Base-by-base conservation (phyloP, 2,329 filamentous ascomycete genomes). In the Sporothrix sp. region DNA sequence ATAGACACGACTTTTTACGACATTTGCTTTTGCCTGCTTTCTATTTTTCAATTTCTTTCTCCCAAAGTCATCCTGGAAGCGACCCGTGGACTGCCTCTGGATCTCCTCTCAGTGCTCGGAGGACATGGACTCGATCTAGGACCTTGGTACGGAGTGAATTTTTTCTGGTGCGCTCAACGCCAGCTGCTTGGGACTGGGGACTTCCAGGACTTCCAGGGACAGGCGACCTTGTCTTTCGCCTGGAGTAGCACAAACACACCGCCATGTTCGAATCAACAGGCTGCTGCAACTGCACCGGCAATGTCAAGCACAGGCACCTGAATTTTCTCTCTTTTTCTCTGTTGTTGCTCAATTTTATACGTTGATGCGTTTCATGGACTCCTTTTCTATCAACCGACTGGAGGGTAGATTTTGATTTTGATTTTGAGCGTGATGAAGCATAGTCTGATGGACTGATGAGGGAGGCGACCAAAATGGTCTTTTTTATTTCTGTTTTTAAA, bases 1-100 rank as follows among this genome's bases (percentile, higher is more conserved):
- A 44, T 52, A 52, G 51, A 52, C 27, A 52, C 51, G 51, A 50
- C 21, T 4, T n/a, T 47, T 48, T 13, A 50, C 38, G 37, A 49
- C 36, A 33, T 42, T 42, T 37, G 4, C 11, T 36, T 40, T 42
- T 33, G 30, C 35, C 23, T 23, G 16, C 28, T 32, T 38, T n/a
- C 9, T 21, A 16, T 10, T 45, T n/a, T 44, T 42, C 11, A 25
- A 33, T 16, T 23, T 23, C 11, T 7, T 20, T 30, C 14, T n/a
- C 7, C 7, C 33, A n/a, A 11, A 14, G 6, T n/a, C 4, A 18
- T 18, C 25, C 23, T n/a, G 2, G 38, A n/a, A n/a, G n/a, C n/a
- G n/a, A n/a, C 23, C 18, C 11, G 7, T 35, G 30, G 30, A 45
- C 33, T 6, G 30, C 43, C 30, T 25, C 14, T 18, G 43, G 13